Conservation (phyloP, 441 rosid genomes). For the Populus trichocarpa region DNA sequence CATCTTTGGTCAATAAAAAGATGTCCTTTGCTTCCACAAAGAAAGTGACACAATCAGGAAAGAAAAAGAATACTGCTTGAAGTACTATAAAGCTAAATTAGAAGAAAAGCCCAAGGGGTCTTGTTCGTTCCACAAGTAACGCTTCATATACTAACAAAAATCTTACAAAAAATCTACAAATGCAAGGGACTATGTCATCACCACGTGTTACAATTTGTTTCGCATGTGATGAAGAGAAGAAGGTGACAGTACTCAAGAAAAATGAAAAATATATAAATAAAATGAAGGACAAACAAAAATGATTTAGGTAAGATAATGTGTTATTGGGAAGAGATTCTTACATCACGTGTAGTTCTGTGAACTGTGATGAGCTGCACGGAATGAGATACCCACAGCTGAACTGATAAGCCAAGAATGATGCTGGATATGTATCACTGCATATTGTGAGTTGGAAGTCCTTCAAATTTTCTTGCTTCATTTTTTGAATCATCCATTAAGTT, state of each 20-base stretch:
- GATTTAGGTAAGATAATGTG: not conserved
- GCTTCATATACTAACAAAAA: not conserved
- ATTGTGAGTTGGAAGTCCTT: not conserved
- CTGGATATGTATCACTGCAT: not conserved
- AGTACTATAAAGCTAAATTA: not conserved
- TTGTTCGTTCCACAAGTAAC: not conserved
- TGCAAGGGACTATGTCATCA: not conserved
- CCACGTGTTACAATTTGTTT: not conserved
- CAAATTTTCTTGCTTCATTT: not conserved
- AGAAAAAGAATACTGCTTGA: not conserved
- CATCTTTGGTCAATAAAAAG: not conserved
- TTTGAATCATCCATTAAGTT: not conserved
- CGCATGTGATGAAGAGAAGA: not conserved
- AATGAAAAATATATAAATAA: not conserved
- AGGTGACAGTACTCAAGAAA: not conserved
- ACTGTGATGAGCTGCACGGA: not conserved
- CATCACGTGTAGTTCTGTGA: not conserved
- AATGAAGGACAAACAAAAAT: not conserved
- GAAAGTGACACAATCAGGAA: not conserved
- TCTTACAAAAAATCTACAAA: not conserved
- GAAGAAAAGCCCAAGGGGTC: not conserved
- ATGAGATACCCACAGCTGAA: not conserved
- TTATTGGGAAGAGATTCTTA: constrained; percentile 4
- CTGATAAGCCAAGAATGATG: not conserved
- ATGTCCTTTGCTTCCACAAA: not conserved